Evolutionary conservation across 176 grass and related monocot species (phyloP), one percentile per base, ranked within the genome.

Genomic region (Carex pumila): DNA sequence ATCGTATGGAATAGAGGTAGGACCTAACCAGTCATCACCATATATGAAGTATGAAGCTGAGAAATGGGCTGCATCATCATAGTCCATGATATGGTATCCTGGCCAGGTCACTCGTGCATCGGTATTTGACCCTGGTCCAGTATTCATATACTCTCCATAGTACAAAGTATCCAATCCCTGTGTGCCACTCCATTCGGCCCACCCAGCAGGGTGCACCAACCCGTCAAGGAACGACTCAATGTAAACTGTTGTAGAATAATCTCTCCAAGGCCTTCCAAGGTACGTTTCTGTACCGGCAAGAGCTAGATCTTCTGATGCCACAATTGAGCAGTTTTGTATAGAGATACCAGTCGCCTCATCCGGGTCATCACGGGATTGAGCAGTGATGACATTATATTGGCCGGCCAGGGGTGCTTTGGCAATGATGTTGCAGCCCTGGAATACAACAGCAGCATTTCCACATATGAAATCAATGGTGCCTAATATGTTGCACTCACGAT

Each of bases 401-500:
- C 84, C 84, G 0, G 89, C 78, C 7, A 92, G 1, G 7, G 94
- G 94, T 0, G 11, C 39, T 64, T 49, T n/a, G 65, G 87, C 87
- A 66, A 88, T 69, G n/a, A 97, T 86, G 13, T 54, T 58, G 87
- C 94, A 97, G n/a, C 19, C 87, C 87, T 94, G 94, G 21, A 94
- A 88, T 58, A 94, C 92, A 37, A 85, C 94, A 4, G 94, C 92
- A 0, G 94, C 92, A 85, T 97, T 86, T 86, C 94, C 94, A 86
- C 92, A 91, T 84, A 92, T 90, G 79, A 87, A 71, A 85, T 97
- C 94, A 6, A 97, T 86, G 13, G 94, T 97, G 49, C 94, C 94
- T 55, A 78, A 22, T 53, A 97, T 84, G 86, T 85, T 61, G 77
- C 94, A 97, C 67, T 97, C 92, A 61, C 92, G 90, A 78, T 94